Base-by-base conservation (phyloP, 306 rosid species). In the Morella rubra region DNA sequence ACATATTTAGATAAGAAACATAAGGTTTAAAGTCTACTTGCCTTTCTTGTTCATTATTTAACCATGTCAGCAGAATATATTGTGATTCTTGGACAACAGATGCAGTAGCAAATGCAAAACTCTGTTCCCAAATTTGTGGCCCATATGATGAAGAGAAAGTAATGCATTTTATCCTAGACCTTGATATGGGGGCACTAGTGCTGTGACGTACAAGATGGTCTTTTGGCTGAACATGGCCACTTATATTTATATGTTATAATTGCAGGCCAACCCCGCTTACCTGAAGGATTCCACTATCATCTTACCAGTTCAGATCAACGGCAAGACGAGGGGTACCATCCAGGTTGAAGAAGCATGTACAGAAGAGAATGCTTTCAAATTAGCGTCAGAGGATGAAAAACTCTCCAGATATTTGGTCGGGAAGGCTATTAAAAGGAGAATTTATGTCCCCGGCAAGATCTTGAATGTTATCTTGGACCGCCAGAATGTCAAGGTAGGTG, bases 321-420 rank as follows among this genome's bases (percentile, higher is more conserved):
- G 99, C 77, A 95, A 90, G 88, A 95, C 91, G 16, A 89, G 99
- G 87, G 99, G 99, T 76, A 95, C 93, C 80, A 86, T 95, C 77
- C 82, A 83, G 81, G 88, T 92, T 40, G 97, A 95, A 83, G 89
- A 92, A 85, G 90, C 87, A 58, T 92, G 97, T 73, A 84, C 93
- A 18, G 99, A 90, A 84, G 97, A 89, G 65, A 96, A 88, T 44
- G 99, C 96, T 73, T 89, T 89, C 80, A 78, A 71, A 68, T 71
- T 89, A 61, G 99, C 97, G 56, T 84, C 79, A 5, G 73, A 50
- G 77, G 97, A 95, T 80, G 97, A 87, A 77, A 95, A 95, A 66
- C 82, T 95, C 66, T 83, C 93, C 71, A 95, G 89, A 84, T 92
- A 84, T 79, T 83, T 89, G 81, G 53, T 80, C 8, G 97, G 97